phyloP scores from a whole-genome alignment of 176 grass and related monocot species.

The Saccharum spontaneum region DNA sequence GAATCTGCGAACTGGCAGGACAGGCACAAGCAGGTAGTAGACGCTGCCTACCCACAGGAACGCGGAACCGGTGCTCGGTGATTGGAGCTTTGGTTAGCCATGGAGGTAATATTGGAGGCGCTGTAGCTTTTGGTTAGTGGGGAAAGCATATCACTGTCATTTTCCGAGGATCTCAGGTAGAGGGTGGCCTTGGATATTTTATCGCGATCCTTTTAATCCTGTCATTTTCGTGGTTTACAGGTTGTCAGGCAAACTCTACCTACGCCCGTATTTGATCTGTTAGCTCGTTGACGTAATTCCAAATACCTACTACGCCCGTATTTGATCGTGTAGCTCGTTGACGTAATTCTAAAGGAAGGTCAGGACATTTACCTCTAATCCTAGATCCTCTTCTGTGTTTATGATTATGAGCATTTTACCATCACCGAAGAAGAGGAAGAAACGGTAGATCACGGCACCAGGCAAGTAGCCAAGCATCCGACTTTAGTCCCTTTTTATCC shows the following conservation, averaged over 20 bases:
- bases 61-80: neutral
- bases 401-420: neutral
- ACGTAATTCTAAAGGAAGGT: neutral
- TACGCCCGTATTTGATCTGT: neutral
- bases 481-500: no score
- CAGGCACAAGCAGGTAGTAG: neutral
- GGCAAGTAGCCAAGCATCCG: no score
- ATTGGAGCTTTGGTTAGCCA: neutral
- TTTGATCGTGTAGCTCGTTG: conserved; percentile 2
- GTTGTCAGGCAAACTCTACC: conserved; percentile 9
- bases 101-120: conserved; percentile 10
- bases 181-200: conserved; percentile 9
- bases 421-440: neutral
- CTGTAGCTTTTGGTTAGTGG: conserved; percentile 17
- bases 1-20: conserved; percentile 14
- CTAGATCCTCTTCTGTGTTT: neutral
- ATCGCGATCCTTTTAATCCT: neutral
- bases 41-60: neutral
- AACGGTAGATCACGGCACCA: neutral
- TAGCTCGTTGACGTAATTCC: neutral
- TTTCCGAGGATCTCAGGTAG: conserved; percentile 26
- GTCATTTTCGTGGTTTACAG: conserved; percentile 43
- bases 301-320: neutral
- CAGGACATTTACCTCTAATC: neutral
- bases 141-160: conserved; percentile 21